Evolutionary conservation across 2,329 filamentous ascomycete species (phyloP), one percentile per base, ranked within the genome.

Genomic region (Penicillium brasilianum): DNA sequence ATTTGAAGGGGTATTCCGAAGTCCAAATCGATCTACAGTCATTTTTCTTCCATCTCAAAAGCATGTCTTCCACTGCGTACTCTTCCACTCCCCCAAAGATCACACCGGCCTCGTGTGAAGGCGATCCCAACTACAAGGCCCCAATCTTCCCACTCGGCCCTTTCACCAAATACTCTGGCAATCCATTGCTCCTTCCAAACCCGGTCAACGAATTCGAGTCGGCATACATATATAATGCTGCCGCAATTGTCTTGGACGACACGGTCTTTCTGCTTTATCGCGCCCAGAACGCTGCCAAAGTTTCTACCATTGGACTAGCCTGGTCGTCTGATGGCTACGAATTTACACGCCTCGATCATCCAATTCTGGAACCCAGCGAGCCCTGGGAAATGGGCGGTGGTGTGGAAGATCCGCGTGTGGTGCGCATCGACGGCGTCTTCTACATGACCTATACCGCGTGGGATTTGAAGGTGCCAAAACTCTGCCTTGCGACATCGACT

Each of bases 401-500:
- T 34, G 74, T 74, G 28, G 75, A 78, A 60, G 76, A 78, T 57
- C 75, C 76, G 10, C 69, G 76, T 16, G 67, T 78, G 8, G 69
- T 75, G 14, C 70, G 73, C 22, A 66, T 76, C 32, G 75, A 78
- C 32, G 74, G 75, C 1, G 73, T 73, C 0, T 77, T 78, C 60
- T 76, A 77, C 66, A 58, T 78, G 59, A 77, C 76, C 1, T 78
- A 78, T 59, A 77, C 76, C 4, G 73, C 59, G 2, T 78, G 69
- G 50, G 73, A 77, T 48, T 52, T 64, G n/a, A 68, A 63, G 4
- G 69, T 65, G 2, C 67, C 75, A 13, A 72, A 70, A 36, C 70
- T 78, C 13, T 77, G 74, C 43, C 58, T 78, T 5, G 76, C 76
- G 34, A 78, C 75, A 1, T 77, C 74, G 7, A 72, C 71, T 4